phyloP scores from a whole-genome alignment of 495 filamentous ascomycete genomes.

The Cercophora samala region DNA sequence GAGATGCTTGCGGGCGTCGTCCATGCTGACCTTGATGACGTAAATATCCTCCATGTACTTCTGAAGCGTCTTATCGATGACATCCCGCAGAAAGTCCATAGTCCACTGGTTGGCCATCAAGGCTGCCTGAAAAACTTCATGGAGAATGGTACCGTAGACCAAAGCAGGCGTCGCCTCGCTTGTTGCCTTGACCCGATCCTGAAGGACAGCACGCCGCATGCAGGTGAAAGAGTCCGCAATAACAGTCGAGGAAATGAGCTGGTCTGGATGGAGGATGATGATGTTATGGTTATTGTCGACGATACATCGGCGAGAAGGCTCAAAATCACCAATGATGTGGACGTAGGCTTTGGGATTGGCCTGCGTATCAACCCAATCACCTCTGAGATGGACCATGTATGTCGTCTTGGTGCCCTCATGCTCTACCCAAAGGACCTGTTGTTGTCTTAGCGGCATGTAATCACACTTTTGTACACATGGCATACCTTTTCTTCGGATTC shows the following conservation, averaged over 20 bases:
- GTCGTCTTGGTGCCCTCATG: constrained; percentile 63
- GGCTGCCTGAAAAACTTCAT: constrained; percentile 91
- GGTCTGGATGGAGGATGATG: constrained; percentile 91
- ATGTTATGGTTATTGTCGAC: constrained; percentile 75
- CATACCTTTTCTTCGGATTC: constrained; percentile 68
- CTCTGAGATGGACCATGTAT: constrained; percentile 72
- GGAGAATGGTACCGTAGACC: constrained; percentile 86
- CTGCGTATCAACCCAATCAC: constrained; percentile 77
- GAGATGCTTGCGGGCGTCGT: constrained; percentile 70
- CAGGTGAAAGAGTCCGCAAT: constrained; percentile 92
- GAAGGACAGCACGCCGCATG: constrained; percentile 81
- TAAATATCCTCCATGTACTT: constrained; percentile 84
- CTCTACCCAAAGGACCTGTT: constrained; percentile 70
- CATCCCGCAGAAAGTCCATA: constrained; percentile 54
- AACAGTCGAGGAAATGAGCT: constrained; percentile 88
- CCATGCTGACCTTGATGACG: constrained; percentile 68
- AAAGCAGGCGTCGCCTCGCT: constrained; percentile 70
- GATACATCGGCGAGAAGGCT: constrained; percentile 62
- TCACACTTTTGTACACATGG: not conserved
- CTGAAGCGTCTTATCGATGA: constrained; percentile 62
- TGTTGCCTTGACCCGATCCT: constrained; percentile 88
- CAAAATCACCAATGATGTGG: constrained; percentile 80
- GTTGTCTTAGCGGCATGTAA: constrained; percentile 6
- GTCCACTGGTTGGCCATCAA: constrained; percentile 83
- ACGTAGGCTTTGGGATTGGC: constrained; percentile 71